Evolutionary conservation across 2,329 filamentous ascomycete species (phyloP).

Genomic region (Cercospora beticola): DNA sequence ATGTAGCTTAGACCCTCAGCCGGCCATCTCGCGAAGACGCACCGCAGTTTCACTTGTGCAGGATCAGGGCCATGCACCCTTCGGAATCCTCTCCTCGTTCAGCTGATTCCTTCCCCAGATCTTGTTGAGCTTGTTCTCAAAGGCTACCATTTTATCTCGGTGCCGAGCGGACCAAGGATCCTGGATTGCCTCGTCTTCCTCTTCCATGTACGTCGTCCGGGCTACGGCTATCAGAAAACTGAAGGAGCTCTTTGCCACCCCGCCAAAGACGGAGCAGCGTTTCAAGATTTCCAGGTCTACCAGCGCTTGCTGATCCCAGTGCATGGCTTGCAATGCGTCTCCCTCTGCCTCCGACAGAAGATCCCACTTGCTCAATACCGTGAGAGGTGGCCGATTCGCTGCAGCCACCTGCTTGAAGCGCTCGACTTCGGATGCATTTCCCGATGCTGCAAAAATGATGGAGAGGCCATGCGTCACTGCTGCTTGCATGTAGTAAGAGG

Average conservation of each 20-base stretch:
- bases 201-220: slow-evolving; percentile 34
- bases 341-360: slow-evolving; percentile 42
- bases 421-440: slow-evolving; percentile 40
- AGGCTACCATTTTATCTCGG: slow-evolving; percentile 15
- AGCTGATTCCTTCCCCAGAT: slow-evolving; percentile 27
- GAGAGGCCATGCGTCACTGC: slow-evolving; percentile 29
- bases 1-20: not conserved
- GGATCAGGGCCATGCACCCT: slow-evolving; percentile 10
- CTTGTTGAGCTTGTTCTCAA: slow-evolving; percentile 25
- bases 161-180: slow-evolving; percentile 13
- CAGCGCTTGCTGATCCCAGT: slow-evolving; percentile 50
- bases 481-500: slow-evolving; percentile 38
- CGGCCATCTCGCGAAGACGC: not conserved
- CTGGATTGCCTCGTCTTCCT: slow-evolving; percentile 13
- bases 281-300: slow-evolving; percentile 53
- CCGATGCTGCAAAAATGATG: slow-evolving; percentile 46
- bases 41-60: not conserved
- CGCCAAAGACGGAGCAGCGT: slow-evolving; percentile 45
- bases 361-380: slow-evolving; percentile 46
- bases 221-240: slow-evolving; percentile 48
- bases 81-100: slow-evolving; percentile 21
- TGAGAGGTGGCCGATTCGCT: slow-evolving; percentile 36
- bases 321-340: slow-evolving; percentile 38
- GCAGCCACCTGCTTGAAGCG: slow-evolving; percentile 40
- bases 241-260: slow-evolving; percentile 46